A percentile compares a stretch with the other conserved stretches of the same genome.
phyloP scores from a whole-genome alignment of 805 yeast species.

The Isabelozyma heimii region DNA sequence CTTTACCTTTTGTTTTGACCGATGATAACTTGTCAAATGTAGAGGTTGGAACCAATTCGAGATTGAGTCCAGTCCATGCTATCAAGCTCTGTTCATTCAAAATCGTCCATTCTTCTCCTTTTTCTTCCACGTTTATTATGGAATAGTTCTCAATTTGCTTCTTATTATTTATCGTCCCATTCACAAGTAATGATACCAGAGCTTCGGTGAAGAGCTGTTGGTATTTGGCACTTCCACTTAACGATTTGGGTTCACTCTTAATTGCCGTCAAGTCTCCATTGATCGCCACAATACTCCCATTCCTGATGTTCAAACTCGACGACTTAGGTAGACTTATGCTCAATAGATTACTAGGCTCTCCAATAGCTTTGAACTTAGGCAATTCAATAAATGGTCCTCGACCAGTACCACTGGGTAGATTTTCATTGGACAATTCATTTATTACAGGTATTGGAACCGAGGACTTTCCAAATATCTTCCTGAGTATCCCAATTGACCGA shows the following conservation, averaged over 20 bases:
- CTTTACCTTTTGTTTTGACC: slow-evolving; percentile 34
- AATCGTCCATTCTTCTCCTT: slow-evolving; percentile 41
- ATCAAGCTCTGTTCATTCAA: slow-evolving; percentile 33
- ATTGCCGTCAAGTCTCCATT: slow-evolving; percentile 39
- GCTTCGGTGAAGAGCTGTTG: slow-evolving; percentile 11
- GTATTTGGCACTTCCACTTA: slow-evolving; percentile 4
- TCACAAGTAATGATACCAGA: slow-evolving; percentile 20
- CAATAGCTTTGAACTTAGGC: slow-evolving; percentile 41
- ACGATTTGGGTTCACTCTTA: slow-evolving; percentile 7
- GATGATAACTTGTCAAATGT: slow-evolving; percentile 19
- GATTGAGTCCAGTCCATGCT: slow-evolving; percentile 47
- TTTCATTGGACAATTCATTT: slow-evolving; percentile 7
- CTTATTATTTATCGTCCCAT: slow-evolving; percentile 25
- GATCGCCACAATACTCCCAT: slow-evolving; percentile 41
- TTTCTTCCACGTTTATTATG: slow-evolving; percentile 34
- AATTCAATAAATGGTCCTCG: slow-evolving; percentile 46
- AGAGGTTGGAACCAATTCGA: slow-evolving; percentile 17
- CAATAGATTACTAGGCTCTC: slow-evolving; percentile 34
- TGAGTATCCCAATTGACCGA: background rate
- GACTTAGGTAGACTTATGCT: slow-evolving; percentile 45
- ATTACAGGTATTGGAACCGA: background rate
- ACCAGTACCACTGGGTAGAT: slow-evolving; percentile 38
- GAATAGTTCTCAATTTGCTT: slow-evolving; percentile 23
- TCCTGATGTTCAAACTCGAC: slow-evolving; percentile 32
- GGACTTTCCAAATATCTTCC: background rate